Percentiles rank a stretch among this genome's conserved stretches.
Conservation (phyloP, 495 filamentous ascomycete species). For the Aspergillus ellipticus region DNA sequence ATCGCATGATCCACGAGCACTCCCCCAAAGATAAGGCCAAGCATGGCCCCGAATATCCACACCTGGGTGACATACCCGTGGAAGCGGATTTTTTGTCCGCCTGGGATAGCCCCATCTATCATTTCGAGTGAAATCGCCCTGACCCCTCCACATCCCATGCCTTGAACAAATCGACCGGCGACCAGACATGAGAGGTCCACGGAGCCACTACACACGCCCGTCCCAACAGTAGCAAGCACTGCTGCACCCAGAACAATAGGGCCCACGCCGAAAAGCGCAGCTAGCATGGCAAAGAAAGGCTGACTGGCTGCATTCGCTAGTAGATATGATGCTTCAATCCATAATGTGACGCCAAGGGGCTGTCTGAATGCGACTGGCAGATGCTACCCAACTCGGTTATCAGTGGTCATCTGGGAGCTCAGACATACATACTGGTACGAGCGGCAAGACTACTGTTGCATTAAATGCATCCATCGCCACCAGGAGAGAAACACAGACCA, state of each 20-base stretch:
- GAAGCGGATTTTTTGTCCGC: conserved; percentile 37
- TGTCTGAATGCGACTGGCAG: conserved; percentile 25
- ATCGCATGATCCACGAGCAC: conserved; percentile 34
- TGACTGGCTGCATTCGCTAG: conserved; percentile 36
- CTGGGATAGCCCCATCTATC: conserved; percentile 58
- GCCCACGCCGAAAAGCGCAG: conserved; percentile 38
- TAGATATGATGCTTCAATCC: conserved; percentile 40
- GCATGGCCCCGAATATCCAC: conserved; percentile 32
- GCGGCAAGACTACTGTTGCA: conserved; percentile 32
- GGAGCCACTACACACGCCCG: conserved; percentile 56
- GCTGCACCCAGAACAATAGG: conserved; percentile 47
- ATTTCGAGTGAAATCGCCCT: conserved; percentile 61
- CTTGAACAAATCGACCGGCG: conserved; percentile 63
- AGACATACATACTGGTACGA: conserved; percentile 14
- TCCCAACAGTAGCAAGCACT: conserved; percentile 54
- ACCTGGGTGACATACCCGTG: conserved; percentile 34
- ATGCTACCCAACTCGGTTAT: conserved; percentile 17
- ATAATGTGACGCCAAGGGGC: conserved; percentile 33
- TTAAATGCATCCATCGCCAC: conserved; percentile 41
- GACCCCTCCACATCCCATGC: conserved; percentile 69
- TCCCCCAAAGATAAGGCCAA: conserved; percentile 39
- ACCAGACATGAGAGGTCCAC: conserved; percentile 58
- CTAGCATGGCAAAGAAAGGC: conserved; percentile 37
- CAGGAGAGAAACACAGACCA: conserved; percentile 30
- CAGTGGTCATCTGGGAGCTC: neutral